Evolutionary conservation across 257 asterid genomes (phyloP).

Genomic region (Solanum lycopersicoides): DNA sequence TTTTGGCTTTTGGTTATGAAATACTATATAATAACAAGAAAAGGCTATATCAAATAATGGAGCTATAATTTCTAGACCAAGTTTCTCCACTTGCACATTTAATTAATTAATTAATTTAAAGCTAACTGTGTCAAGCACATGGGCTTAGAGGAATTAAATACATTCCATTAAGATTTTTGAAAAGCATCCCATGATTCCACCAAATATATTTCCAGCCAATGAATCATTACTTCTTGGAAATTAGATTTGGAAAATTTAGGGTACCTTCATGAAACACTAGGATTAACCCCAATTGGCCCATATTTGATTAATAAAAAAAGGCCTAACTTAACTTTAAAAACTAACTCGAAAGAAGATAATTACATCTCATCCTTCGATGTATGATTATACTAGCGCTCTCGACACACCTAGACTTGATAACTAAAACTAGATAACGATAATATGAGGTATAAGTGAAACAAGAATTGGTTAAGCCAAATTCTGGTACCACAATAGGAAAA

Average conservation of each 20-base stretch:
- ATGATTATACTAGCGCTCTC: background rate
- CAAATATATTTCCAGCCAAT: background rate
- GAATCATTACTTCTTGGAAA: background rate
- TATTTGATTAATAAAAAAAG: background rate
- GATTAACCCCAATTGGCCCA: background rate
- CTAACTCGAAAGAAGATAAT: background rate
- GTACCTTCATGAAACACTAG: background rate
- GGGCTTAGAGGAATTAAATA: background rate
- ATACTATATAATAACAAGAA: background rate
- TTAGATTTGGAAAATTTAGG: background rate
- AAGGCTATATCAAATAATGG: background rate
- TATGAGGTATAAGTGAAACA: no score
- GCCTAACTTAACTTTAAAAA: background rate
- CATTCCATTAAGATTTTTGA: background rate
- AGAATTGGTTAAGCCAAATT: no score
- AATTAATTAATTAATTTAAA: background rate
- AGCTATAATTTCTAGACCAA: background rate
- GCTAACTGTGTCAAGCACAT: background rate
- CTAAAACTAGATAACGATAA: no score
- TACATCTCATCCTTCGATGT: background rate
- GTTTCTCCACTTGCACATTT: background rate
- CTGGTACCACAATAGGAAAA: background rate
- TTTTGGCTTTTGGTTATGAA: background rate
- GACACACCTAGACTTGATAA: no score
- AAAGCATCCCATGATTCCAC: background rate